Base-by-base conservation (phyloP, 179 eudicot genomes). In the Patellifolia procumbens region DNA sequence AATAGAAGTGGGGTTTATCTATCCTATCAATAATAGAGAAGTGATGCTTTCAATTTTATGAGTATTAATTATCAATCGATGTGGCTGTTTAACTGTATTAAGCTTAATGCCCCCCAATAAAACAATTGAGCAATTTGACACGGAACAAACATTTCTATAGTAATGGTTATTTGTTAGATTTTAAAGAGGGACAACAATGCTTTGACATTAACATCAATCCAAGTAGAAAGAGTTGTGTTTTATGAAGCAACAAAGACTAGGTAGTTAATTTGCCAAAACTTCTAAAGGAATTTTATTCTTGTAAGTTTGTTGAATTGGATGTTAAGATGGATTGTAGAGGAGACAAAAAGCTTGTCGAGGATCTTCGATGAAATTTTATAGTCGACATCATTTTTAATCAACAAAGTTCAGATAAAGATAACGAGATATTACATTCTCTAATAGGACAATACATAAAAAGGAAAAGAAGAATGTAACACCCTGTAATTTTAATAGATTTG, bases 1-100 rank as follows among this genome's bases (percentile, higher is more conserved):
- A 67, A 51, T 39, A 62, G 4, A 39, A 39, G 73, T 76, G 79
- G 79, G 79, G 73, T 76, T 76, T 37, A 16, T 67, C 37, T 8
- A 12, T 2, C 26, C 13, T 2, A 39, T 39, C 39, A 66, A 76
- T 76, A 53, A 76, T 67, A 51, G 53, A 76, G 55, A 28, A 46
- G 45, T 7, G 11, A 15, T 64, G 51, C 19, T 51, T 32, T 4
- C 31, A 31, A 60, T 62, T 74, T 43, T 35, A 56, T 10, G 72
- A 24, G 66, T 34, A 19, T 1, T 20, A 52, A 53, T 5, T 3
- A 17, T 31, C 5, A 29, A 39, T 1, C 3, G 52, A 75, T 75
- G 63, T n/a, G 66, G 28, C 31, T 28, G 22, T 43, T 39, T 35
- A 58, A 39, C 51, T 72, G 46, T 20, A 39, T 39, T 22, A 35